phyloP scores from a whole-genome alignment of 257 asterid species.

The Solanum etuberosum region DNA sequence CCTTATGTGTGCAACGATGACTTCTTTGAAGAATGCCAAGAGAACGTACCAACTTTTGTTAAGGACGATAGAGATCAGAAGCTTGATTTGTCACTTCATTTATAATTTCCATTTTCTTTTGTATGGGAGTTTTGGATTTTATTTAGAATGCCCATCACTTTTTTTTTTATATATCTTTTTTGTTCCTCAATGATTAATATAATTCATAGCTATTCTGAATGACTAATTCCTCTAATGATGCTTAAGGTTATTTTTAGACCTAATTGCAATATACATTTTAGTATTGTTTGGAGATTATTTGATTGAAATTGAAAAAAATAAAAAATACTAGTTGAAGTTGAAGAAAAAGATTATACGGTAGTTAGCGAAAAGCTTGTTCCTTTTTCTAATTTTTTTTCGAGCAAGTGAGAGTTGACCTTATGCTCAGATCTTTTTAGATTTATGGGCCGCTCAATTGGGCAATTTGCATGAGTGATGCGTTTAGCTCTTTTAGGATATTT shows the following conservation, averaged over 20 bases:
- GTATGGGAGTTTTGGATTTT: neutral
- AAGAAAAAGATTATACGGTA: neutral
- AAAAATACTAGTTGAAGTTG: neutral
- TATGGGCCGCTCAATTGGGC: neutral
- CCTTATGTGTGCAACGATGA: slow-evolving; percentile 6
- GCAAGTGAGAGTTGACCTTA: neutral
- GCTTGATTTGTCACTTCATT: slow-evolving; percentile 79
- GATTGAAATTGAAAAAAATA: neutral
- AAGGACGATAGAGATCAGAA: slow-evolving; percentile 26
- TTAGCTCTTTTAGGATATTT: neutral
- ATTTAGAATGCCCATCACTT: neutral
- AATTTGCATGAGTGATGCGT: neutral
- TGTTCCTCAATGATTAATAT: neutral
- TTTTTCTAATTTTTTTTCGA: neutral
- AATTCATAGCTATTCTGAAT: neutral
- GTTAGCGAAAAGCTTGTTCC: too few species aligned
- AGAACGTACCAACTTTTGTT: neutral
- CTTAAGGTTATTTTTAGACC: neutral
- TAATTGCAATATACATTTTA: neutral
- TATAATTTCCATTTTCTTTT: slow-evolving; percentile 14
- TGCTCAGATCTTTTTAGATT: neutral
- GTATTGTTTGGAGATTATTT: neutral
- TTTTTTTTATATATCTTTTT: neutral
- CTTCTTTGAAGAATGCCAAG: slow-evolving; percentile 7
- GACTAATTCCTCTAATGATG: neutral